Evolutionary conservation across 495 filamentous ascomycete genomes (phyloP).

Genomic region (Podospora fimiseda): DNA sequence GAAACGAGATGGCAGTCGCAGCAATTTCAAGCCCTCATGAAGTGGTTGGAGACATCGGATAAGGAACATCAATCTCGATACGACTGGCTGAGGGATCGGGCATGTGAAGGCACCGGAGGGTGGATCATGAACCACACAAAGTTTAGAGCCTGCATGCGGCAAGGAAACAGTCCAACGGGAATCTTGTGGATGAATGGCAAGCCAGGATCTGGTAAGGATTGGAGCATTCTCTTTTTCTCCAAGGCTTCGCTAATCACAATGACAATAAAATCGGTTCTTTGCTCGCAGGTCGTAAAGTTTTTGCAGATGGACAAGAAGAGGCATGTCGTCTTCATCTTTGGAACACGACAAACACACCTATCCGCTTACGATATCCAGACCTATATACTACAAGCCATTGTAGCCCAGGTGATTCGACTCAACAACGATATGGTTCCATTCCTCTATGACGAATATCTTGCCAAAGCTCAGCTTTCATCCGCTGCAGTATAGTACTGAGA

Average conservation of each 20-base stretch:
- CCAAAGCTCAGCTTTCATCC: background rate
- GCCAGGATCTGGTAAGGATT: background rate
- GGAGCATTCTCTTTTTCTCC: too few species aligned
- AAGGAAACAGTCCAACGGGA: background rate
- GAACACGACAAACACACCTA: background rate
- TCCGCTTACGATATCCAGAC: background rate
- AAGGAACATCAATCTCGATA: background rate
- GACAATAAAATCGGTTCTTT: background rate
- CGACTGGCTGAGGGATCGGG: background rate
- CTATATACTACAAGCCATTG: background rate
- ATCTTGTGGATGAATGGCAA: background rate
- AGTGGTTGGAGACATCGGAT: background rate
- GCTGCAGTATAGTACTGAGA: background rate
- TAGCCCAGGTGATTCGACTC: background rate
- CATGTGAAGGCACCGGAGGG: background rate
- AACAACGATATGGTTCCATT: background rate
- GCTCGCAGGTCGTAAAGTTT: background rate
- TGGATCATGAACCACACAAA: background rate
- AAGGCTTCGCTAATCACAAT: too few species aligned
- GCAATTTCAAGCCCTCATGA: background rate
- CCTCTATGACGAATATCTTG: background rate
- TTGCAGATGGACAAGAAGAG: background rate
- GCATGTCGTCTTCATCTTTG: background rate
- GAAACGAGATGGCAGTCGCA: background rate
- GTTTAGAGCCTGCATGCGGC: background rate